phyloP scores from a whole-genome alignment of 176 grass and related monocot genomes.

The Metroxylon sagu region DNA sequence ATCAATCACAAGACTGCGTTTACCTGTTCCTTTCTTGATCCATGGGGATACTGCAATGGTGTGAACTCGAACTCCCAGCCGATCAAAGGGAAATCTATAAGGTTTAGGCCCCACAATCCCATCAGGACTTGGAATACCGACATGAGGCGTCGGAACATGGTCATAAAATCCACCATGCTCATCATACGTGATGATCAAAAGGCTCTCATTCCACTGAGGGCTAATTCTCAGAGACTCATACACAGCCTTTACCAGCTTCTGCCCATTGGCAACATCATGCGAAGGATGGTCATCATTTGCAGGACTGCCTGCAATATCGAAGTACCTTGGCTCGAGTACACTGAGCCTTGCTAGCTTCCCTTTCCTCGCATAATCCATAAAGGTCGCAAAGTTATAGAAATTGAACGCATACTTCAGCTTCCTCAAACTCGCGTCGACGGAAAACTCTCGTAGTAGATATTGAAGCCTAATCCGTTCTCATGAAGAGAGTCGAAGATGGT shows the following conservation, averaged over 20 bases:
- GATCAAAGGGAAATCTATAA: constrained; percentile 74
- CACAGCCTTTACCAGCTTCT: constrained; percentile 24
- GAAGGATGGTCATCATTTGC: constrained; percentile 16
- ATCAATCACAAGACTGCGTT: neutral
- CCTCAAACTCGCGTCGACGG: constrained; percentile 2
- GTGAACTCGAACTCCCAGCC: constrained; percentile 71
- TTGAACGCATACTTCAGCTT: constrained; percentile 8
- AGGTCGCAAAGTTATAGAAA: constrained; percentile 1
- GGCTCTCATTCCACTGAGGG: constrained; percentile 76
- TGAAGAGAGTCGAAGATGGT: constrained; percentile 15
- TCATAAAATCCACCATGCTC: constrained; percentile 93
- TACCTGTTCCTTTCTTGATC: constrained; percentile 75
- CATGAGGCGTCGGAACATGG: constrained; percentile 64
- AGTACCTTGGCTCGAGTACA: constrained; percentile 15
- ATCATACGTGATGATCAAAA: constrained; percentile 77
- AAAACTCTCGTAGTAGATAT: constrained; percentile 4
- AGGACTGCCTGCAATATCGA: neutral
- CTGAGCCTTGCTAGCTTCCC: constrained; percentile 7
- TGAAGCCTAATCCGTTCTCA: neutral
- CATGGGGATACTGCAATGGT: constrained; percentile 83
- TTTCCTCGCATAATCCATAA: neutral
- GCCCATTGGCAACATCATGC: constrained; percentile 18
- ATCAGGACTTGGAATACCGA: constrained; percentile 80
- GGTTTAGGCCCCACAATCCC: constrained; percentile 49
- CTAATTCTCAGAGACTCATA: constrained; percentile 64